Evolutionary conservation across 1,284 basidiomycete species (phyloP).

Genomic region (Sphaerobolus stellatus): DNA sequence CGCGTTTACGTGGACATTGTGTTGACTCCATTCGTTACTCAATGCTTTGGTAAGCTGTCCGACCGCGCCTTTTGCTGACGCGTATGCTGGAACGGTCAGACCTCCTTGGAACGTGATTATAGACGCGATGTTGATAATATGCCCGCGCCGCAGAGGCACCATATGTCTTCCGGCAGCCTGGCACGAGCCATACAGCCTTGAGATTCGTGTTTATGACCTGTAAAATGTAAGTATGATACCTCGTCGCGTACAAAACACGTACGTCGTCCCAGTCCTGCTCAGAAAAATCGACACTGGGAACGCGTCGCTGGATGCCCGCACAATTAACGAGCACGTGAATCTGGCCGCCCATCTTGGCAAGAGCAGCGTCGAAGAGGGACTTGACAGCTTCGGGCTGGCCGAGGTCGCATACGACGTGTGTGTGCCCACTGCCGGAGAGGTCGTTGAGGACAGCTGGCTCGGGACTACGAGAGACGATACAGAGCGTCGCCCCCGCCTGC

Average conservation of each 20-base stretch:
- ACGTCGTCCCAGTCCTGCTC: slow-evolving; percentile 92
- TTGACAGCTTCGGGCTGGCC: slow-evolving; percentile 67
- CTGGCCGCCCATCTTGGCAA: slow-evolving; percentile 57
- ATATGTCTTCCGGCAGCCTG: slow-evolving; percentile 80
- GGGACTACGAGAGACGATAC: slow-evolving; percentile 68
- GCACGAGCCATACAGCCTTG: slow-evolving; percentile 71
- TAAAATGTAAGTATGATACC: neutral
- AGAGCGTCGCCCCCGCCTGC: slow-evolving; percentile 78
- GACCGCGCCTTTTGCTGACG: slow-evolving; percentile 85
- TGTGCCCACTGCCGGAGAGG: slow-evolving; percentile 45
- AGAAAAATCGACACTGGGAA: slow-evolving; percentile 77
- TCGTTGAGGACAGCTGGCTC: slow-evolving; percentile 58
- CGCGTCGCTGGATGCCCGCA: slow-evolving; percentile 89
- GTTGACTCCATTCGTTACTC: slow-evolving; percentile 72
- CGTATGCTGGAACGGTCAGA: slow-evolving; percentile 86
- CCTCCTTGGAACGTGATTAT: slow-evolving; percentile 80
- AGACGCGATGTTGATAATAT: slow-evolving; percentile 82
- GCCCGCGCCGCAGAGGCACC: slow-evolving; percentile 71
- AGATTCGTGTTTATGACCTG: slow-evolving; percentile 79
- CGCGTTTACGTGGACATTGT: slow-evolving; percentile 87
- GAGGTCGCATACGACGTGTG: slow-evolving; percentile 76
- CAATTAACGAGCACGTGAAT: slow-evolving; percentile 93
- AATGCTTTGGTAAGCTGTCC: slow-evolving; percentile 81
- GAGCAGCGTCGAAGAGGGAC: slow-evolving; percentile 62
- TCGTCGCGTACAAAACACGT: slow-evolving; percentile 29